Conservation (phyloP, 2,329 filamentous ascomycete species). For the Microdochium trichocladiopsis region DNA sequence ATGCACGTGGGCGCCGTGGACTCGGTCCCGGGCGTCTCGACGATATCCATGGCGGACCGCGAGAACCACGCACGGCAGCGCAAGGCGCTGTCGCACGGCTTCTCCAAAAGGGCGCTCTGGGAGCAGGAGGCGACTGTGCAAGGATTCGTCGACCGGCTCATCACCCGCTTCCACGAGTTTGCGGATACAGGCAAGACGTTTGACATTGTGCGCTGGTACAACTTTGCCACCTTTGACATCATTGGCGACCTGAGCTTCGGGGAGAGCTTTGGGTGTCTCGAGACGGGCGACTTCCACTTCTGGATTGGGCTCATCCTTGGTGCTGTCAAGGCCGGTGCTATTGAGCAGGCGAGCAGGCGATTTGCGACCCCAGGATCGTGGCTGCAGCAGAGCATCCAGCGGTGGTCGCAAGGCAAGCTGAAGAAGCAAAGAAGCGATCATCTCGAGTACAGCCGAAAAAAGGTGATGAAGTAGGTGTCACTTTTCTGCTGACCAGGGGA, state of each 20-base stretch:
- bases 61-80: conserved; percentile 38
- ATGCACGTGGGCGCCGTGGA: conserved; percentile 14
- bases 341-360: not conserved
- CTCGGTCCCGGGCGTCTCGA: not conserved
- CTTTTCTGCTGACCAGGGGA: too few species aligned
- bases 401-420: not conserved
- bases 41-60: conserved; percentile 8
- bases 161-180: conserved; percentile 16
- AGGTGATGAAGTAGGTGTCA: conserved; percentile 1
- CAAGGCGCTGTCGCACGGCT: conserved; percentile 43
- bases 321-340: conserved; percentile 9
- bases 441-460: not conserved
- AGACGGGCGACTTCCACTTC: conserved; percentile 31
- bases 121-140: conserved; percentile 25
- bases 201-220: conserved; percentile 27
- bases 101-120: conserved; percentile 26
- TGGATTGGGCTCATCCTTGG: conserved; percentile 13
- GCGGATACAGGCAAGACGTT: conserved; percentile 9
- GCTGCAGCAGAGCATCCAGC: conserved; percentile 1
- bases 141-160: conserved; percentile 20
- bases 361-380: not conserved
- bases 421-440: not conserved
- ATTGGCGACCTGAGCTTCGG: conserved; percentile 18
- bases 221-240: conserved; percentile 19
- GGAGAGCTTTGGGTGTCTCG: conserved; percentile 19